Evolutionary conservation across 164 flowering plant genomes (phyloP).

Genomic region (Chimonanthus salicifolius): DNA sequence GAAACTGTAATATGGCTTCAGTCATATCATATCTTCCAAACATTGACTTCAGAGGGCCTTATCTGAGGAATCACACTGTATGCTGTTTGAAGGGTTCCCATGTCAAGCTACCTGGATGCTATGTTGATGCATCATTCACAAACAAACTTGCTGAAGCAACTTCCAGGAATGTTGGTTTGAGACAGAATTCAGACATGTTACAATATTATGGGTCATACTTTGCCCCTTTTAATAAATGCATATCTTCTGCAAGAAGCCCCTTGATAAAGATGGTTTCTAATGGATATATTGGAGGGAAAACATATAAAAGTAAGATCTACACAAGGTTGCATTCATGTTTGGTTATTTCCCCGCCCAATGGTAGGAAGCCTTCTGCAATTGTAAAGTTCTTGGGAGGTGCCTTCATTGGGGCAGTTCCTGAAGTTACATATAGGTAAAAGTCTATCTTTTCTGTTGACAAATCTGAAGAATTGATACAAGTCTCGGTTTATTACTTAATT

Average conservation of each 20-base stretch:
- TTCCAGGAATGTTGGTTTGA: slow-evolving; percentile 3
- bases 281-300: slow-evolving; percentile 25
- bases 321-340: slow-evolving; percentile 58
- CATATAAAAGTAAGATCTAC: slow-evolving; percentile 28
- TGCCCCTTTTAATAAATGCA: slow-evolving; percentile 6
- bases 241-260: slow-evolving; percentile 8
- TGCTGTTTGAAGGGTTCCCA: not conserved
- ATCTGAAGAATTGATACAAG: not conserved
- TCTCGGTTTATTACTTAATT: not conserved
- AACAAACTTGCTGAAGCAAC: not conserved
- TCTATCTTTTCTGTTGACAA: not conserved
- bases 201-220: not conserved
- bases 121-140: not conserved
- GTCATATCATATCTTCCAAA: slow-evolving; percentile 13
- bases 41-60: slow-evolving; percentile 7
- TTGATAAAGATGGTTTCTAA: slow-evolving; percentile 23
- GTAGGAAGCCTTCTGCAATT: slow-evolving; percentile 62
- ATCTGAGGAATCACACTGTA: slow-evolving; percentile 1
- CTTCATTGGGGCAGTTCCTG: slow-evolving; percentile 91
- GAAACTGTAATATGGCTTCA: slow-evolving; percentile 11
- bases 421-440: slow-evolving; percentile 71
- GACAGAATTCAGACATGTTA: not conserved
- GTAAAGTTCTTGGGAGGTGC: slow-evolving; percentile 93
- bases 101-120: not conserved
- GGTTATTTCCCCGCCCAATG: slow-evolving; percentile 63